Percentiles rank a stretch among this genome's conserved stretches.
Evolutionary conservation across 2,329 filamentous ascomycete species (phyloP).

Genomic region (Calonectria henricotiae): DNA sequence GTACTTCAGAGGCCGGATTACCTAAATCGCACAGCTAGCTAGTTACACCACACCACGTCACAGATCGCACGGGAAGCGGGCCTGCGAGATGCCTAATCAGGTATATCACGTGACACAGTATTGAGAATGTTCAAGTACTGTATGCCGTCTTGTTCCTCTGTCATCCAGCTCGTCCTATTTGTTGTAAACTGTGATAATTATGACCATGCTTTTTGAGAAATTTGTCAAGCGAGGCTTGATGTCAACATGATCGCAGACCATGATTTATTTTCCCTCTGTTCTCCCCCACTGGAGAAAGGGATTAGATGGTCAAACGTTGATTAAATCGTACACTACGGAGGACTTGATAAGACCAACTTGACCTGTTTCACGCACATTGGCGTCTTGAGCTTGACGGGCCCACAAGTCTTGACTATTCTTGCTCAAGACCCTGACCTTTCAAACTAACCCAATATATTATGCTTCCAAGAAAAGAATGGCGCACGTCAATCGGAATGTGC

Average conservation of each 20-base stretch:
- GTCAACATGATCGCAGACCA: neutral
- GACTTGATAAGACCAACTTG: conserved; percentile 1
- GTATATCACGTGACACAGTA: conserved; percentile 28
- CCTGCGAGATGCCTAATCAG: conserved; percentile 23
- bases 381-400: conserved; percentile 1
- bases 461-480: conserved; percentile 28
- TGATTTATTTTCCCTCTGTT: neutral
- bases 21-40: conserved; percentile 28
- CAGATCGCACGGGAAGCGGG: conserved; percentile 19
- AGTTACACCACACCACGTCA: conserved; percentile 33
- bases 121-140: neutral
- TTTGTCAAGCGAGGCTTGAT: neutral
- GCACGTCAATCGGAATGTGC: conserved; percentile 1
- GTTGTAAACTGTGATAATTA: neutral
- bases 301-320: conserved; percentile 3
- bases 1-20: conserved; percentile 21
- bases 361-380: conserved; percentile 17
- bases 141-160: neutral
- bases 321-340: conserved; percentile 14
- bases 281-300: neutral
- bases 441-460: conserved; percentile 26
- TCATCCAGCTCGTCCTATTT: conserved; percentile 5
- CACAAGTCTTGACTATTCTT: neutral
- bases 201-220: conserved; percentile 1
- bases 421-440: conserved; percentile 5